Evolutionary conservation across 192 early-diverging fungal species (phyloP).

Genomic region (Fimicolochytrium jonesii): DNA sequence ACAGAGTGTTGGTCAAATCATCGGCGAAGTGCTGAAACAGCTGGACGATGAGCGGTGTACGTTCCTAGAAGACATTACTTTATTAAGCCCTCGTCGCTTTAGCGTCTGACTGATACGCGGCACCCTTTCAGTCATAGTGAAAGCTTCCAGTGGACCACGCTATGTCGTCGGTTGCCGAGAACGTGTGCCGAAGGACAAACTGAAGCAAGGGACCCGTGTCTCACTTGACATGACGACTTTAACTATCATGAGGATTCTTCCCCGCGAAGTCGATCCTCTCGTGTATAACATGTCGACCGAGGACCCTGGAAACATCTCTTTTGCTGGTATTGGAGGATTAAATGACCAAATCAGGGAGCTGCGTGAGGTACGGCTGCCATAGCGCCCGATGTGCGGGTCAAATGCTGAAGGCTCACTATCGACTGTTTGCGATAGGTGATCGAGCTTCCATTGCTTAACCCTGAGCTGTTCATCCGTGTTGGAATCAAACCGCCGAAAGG

Average conservation of each 20-base stretch:
- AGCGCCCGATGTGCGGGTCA: too few species aligned
- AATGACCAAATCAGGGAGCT: constrained; percentile 96
- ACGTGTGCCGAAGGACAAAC: constrained; percentile 89
- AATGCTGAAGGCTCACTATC: too few species aligned
- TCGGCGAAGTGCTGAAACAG: constrained; percentile 97
- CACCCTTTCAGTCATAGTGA: constrained; percentile 98
- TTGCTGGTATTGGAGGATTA: constrained; percentile 96
- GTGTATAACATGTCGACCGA: constrained; percentile 99
- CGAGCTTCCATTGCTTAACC: constrained; percentile 97
- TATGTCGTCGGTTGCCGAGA: constrained; percentile 97
- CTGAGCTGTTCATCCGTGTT: constrained; percentile 95
- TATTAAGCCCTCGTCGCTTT: too few species aligned
- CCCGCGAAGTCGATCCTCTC: constrained; percentile 96
- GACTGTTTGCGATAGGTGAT: constrained; percentile 77
- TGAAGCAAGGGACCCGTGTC: constrained; percentile 97
- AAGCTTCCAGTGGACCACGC: constrained; percentile 91
- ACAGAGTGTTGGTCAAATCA: constrained; percentile 98
- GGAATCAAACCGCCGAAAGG: constrained; percentile 99
- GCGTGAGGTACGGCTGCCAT: constrained; percentile 79
- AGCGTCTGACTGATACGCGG: too few species aligned
- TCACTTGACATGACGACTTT: constrained; percentile 99
- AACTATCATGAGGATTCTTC: constrained; percentile 99
- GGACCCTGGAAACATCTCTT: constrained; percentile 90
- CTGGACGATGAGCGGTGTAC: constrained; percentile 93
- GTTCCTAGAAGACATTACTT: too few species aligned